phyloP scores from a whole-genome alignment of 139 green algal genomes.

The Coccomyxa sp. region DNA sequence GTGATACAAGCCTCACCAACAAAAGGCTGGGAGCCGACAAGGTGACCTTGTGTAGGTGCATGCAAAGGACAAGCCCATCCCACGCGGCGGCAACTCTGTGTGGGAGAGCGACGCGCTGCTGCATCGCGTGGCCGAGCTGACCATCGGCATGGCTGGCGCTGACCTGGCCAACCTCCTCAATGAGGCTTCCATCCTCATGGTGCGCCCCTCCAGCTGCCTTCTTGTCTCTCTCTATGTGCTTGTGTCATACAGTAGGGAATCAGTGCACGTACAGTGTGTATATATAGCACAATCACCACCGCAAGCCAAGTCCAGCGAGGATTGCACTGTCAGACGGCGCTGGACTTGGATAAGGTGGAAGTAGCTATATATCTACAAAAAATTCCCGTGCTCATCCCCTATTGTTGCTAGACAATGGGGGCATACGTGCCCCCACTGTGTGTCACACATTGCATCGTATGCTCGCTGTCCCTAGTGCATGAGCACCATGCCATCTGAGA shows the following conservation, averaged over 20 bases:
- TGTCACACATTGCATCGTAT: background rate
- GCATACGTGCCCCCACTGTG: background rate
- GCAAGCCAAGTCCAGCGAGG: too few species aligned
- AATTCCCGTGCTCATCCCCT: too few species aligned
- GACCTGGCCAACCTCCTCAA: constrained; percentile 78
- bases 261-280: too few species aligned
- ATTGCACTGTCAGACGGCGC: too few species aligned
- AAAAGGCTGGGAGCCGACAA: background rate
- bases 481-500: too few species aligned
- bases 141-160: constrained; percentile 59
- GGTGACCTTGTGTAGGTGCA: constrained; percentile 41
- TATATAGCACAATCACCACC: too few species aligned
- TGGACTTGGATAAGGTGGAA: too few species aligned
- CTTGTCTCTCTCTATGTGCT: background rate
- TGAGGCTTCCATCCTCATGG: constrained; percentile 66
- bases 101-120: constrained; percentile 42
- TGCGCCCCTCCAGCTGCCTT: constrained; percentile 6
- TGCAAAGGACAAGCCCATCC: constrained; percentile 52
- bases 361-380: too few species aligned
- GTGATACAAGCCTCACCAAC: too few species aligned
- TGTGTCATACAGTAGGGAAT: background rate
- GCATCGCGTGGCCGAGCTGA: constrained; percentile 39
- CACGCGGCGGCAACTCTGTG: constrained; percentile 11
- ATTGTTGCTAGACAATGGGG: too few species aligned
- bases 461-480: too few species aligned